Base-by-base conservation (phyloP, 768 basidiomycete genomes). In the Phanerochaete carnosa region DNA sequence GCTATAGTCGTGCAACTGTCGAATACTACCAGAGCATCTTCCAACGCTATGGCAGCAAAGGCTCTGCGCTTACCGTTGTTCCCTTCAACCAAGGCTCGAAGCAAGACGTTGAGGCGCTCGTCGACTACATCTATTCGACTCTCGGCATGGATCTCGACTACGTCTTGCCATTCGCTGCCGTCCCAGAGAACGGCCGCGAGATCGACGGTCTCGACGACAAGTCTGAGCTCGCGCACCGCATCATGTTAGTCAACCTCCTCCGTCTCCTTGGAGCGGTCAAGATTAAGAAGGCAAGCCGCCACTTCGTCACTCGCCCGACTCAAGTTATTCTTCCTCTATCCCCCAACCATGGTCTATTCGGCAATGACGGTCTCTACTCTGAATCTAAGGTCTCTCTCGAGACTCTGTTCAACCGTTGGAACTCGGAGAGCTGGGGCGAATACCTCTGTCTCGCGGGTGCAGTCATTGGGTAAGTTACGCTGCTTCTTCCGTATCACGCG, bases 61-160 rank as follows among this genome's bases (percentile, higher is more conserved):
- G 95, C 9, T 95, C 96, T n/a, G 92, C 94, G 22, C 82, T 99
- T 47, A 95, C 95, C 13, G 96, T 99, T 54, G 96, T 99, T 33
- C 97, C 97, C 15, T 99, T 98, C 86, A 99, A 99, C 70, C 96
- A 98, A 73, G 97, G 92, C 29, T 98, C 97, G 3, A 97, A 94
- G 76, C 97, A 98, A 73, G 97, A 99, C 65, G 94, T 98, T 39
- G 97, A 99, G 69, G 94, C 95, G 4, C 86, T 99, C 55, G 88
- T 99, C 66, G 96, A 98, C 76, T 99, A 98, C 73, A 96, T 99
- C 75, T 99, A 98, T 76, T 85, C 89, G 29, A 94, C 88, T 26
- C 87, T 99, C 57, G 91, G 94, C 58, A 86, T 98, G 79, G 97
- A 99, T 76, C 85, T 99, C 59, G 97, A 99, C 76, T 99, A 98